Conservation (phyloP, 768 basidiomycete genomes). For the Mycena capillaripes region DNA sequence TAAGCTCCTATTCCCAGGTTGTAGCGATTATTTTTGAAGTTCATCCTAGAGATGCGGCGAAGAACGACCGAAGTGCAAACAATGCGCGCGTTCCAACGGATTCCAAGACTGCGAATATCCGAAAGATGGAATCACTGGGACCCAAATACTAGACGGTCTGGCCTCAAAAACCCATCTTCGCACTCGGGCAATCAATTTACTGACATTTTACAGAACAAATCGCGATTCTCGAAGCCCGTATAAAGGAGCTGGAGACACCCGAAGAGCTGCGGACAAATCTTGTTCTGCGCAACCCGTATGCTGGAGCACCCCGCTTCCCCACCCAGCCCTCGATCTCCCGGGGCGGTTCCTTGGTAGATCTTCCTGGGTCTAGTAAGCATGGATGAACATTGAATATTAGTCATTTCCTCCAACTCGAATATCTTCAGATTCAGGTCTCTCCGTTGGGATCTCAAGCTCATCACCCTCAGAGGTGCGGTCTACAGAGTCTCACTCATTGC, state of each 20-base stretch:
- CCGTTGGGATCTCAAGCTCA: background rate
- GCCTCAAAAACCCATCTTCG: too few relatives aligned
- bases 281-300: background rate
- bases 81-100: slow-evolving; percentile 27
- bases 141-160: slow-evolving; percentile 27
- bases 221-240: slow-evolving; percentile 51
- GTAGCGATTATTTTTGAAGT: background rate
- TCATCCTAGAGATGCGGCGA: slow-evolving; percentile 34
- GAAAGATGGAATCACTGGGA: slow-evolving; percentile 31
- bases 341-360: background rate
- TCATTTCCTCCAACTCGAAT: background rate
- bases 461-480: background rate
- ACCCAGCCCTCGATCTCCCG: background rate
- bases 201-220: slow-evolving; percentile 46
- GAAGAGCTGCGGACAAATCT: background rate
- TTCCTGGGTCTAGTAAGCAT: too few relatives aligned
- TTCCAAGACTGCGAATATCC: slow-evolving; percentile 37
- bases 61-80: slow-evolving; percentile 32
- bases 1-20: background rate
- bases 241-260: slow-evolving; percentile 52
- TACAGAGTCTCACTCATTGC: background rate
- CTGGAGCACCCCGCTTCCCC: background rate
- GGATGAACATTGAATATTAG: background rate
- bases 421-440: background rate
- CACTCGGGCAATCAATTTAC: background rate